Evolutionary conservation across 2,329 filamentous ascomycete genomes (phyloP).

Genomic region (Trichoderma sp.): DNA sequence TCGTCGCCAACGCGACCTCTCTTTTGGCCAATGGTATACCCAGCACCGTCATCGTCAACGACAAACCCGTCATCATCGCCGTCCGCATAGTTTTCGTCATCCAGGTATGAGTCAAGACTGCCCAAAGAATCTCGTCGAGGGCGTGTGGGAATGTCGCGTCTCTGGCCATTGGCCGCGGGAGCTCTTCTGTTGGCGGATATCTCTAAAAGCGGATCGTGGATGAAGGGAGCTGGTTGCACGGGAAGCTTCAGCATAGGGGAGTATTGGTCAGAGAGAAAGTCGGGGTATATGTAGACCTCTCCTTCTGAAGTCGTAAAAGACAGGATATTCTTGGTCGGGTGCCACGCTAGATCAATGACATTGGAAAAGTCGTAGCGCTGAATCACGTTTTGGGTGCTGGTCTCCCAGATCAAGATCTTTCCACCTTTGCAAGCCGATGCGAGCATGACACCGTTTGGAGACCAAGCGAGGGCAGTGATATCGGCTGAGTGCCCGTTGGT

Average conservation of each 20-base stretch:
- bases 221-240: slow-evolving; percentile 78
- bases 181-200: slow-evolving; percentile 65
- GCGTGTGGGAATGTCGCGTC: slow-evolving; percentile 50
- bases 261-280: slow-evolving; percentile 64
- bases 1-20: slow-evolving; percentile 57
- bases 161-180: slow-evolving; percentile 53
- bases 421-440: slow-evolving; percentile 69
- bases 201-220: slow-evolving; percentile 75
- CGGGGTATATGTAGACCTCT: slow-evolving; percentile 85
- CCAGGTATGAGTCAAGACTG: slow-evolving; percentile 81
- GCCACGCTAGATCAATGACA: slow-evolving; percentile 86
- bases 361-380: slow-evolving; percentile 78
- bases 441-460: slow-evolving; percentile 87
- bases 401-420: slow-evolving; percentile 82
- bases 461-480: slow-evolving; percentile 88
- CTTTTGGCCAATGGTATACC: slow-evolving; percentile 68
- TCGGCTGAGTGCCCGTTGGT: slow-evolving; percentile 77
- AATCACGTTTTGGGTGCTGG: slow-evolving; percentile 79
- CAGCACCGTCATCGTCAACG: slow-evolving; percentile 91
- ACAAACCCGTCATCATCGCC: slow-evolving; percentile 76
- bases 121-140: slow-evolving; percentile 67
- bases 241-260: slow-evolving; percentile 57
- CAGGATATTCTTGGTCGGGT: slow-evolving; percentile 82
- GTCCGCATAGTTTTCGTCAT: slow-evolving; percentile 51
- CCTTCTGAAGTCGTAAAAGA: slow-evolving; percentile 93